phyloP scores from a whole-genome alignment of 371 early-diverging fungal genomes.

The Mortierella sp. region DNA sequence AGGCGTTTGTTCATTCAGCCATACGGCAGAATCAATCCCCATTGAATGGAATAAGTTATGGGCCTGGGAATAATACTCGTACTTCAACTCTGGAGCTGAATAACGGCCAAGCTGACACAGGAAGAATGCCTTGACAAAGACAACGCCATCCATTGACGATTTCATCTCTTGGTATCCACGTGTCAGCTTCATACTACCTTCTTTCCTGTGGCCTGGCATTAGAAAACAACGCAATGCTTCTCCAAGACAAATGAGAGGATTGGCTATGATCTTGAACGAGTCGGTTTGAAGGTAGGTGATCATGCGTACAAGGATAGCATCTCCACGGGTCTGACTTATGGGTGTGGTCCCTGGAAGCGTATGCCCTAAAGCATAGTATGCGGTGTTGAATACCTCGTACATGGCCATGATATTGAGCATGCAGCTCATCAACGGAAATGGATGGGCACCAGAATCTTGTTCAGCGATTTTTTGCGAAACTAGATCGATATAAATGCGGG shows the following conservation, averaged over 20 bases:
- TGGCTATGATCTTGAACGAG: not conserved
- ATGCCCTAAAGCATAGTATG: not conserved
- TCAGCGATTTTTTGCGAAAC: slow-evolving; percentile 19
- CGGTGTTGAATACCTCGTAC: slow-evolving; percentile 32
- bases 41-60: slow-evolving; percentile 21
- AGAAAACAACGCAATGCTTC: slow-evolving; percentile 27
- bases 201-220: slow-evolving; percentile 12
- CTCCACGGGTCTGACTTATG: not conserved
- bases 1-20: slow-evolving; percentile 30
- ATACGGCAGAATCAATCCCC: slow-evolving; percentile 30
- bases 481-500: slow-evolving; percentile 26
- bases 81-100: slow-evolving; percentile 9
- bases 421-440: slow-evolving; percentile 52
- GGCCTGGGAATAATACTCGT: slow-evolving; percentile 26
- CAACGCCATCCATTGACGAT: slow-evolving; percentile 18
- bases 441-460: slow-evolving; percentile 38
- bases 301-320: not conserved
- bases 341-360: not conserved
- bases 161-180: slow-evolving; percentile 18
- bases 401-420: slow-evolving; percentile 40
- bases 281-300: slow-evolving; percentile 29
- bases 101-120: slow-evolving; percentile 34
- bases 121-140: slow-evolving; percentile 39
- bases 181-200: slow-evolving; percentile 20
- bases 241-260: slow-evolving; percentile 25